A percentile compares a stretch with the other conserved stretches of the same genome.
Conservation (phyloP, 805 yeast genomes). For the Suhomyces sp. region DNA sequence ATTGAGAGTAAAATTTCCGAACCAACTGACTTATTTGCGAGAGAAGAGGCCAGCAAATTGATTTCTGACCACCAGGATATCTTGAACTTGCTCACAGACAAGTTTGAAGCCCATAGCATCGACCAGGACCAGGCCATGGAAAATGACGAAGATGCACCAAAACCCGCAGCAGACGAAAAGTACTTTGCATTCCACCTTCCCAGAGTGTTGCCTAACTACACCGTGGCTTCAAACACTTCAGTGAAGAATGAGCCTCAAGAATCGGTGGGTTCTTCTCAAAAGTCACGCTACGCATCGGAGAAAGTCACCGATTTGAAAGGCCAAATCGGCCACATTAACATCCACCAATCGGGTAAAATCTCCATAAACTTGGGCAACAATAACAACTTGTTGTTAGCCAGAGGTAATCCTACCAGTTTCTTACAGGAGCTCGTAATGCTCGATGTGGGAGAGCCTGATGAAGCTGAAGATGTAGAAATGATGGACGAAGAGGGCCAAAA, state of each 20-base stretch:
- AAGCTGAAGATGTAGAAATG: constrained; percentile 29
- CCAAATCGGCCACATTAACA: constrained; percentile 65
- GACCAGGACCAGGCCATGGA: constrained; percentile 14
- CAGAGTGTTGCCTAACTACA: constrained; percentile 40
- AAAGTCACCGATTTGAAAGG: constrained; percentile 39
- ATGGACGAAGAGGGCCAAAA: constrained; percentile 19
- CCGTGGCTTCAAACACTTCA: constrained; percentile 3
- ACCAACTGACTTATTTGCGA: constrained; percentile 27
- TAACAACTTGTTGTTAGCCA: constrained; percentile 58
- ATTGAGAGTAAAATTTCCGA: constrained; percentile 27
- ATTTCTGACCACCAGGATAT: constrained; percentile 31
- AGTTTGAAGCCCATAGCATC: constrained; percentile 13
- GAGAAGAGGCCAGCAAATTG: constrained; percentile 29
- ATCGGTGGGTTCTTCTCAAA: not conserved
- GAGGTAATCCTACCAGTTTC: constrained; percentile 67
- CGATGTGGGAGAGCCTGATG: constrained; percentile 27
- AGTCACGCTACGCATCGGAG: not conserved
- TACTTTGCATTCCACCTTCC: constrained; percentile 50
- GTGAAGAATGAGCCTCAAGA: constrained; percentile 6
- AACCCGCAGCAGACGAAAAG: constrained; percentile 3
- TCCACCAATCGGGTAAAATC: constrained; percentile 81
- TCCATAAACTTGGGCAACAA: constrained; percentile 71
- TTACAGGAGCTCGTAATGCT: constrained; percentile 69
- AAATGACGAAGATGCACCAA: constrained; percentile 1
- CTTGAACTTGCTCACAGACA: constrained; percentile 22